phyloP scores from a whole-genome alignment of 1,139 yeast genomes.

The Geotrichum histeridarum region DNA sequence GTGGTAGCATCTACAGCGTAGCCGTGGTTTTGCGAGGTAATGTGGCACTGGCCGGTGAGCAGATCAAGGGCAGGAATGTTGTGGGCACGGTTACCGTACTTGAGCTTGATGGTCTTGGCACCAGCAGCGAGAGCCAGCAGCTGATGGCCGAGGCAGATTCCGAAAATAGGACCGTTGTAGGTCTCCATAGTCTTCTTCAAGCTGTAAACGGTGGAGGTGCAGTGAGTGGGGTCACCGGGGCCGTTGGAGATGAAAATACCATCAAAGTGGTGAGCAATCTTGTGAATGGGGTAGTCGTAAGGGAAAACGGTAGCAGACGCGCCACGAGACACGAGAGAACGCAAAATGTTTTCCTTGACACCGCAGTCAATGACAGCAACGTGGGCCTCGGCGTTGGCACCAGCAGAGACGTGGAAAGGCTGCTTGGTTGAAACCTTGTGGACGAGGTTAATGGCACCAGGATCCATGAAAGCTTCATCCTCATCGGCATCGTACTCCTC shows the following conservation, averaged over 20 bases:
- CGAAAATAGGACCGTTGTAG: slow-evolving; percentile 81
- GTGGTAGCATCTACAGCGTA: slow-evolving; percentile 88
- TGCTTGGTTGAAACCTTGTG: slow-evolving; percentile 92
- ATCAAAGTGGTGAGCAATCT: slow-evolving; percentile 86
- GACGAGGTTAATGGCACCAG: slow-evolving; percentile 86
- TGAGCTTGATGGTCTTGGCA: slow-evolving; percentile 85
- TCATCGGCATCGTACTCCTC: slow-evolving; percentile 88
- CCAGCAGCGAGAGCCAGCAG: slow-evolving; percentile 91
- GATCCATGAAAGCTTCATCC: slow-evolving; percentile 88
- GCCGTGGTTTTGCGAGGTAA: slow-evolving; percentile 97
- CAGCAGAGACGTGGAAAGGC: slow-evolving; percentile 80
- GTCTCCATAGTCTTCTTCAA: slow-evolving; percentile 66
- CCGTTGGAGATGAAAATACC: slow-evolving; percentile 95
- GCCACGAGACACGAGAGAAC: slow-evolving; percentile 91
- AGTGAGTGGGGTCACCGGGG: slow-evolving; percentile 97
- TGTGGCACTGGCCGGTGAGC: slow-evolving; percentile 87
- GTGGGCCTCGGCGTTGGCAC: slow-evolving; percentile 52
- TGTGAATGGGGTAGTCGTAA: slow-evolving; percentile 86
- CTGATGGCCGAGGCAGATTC: slow-evolving; percentile 96
- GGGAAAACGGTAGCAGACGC: slow-evolving; percentile 96
- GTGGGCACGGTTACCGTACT: slow-evolving; percentile 97
- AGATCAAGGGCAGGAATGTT: slow-evolving; percentile 93
- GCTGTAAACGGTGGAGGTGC: slow-evolving; percentile 71
- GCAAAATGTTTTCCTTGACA: slow-evolving; percentile 91
- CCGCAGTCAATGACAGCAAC: slow-evolving; percentile 96